Evolutionary conservation across 2,329 filamentous ascomycete genomes (phyloP).

Genomic region (Decorospora gaudefroyi): DNA sequence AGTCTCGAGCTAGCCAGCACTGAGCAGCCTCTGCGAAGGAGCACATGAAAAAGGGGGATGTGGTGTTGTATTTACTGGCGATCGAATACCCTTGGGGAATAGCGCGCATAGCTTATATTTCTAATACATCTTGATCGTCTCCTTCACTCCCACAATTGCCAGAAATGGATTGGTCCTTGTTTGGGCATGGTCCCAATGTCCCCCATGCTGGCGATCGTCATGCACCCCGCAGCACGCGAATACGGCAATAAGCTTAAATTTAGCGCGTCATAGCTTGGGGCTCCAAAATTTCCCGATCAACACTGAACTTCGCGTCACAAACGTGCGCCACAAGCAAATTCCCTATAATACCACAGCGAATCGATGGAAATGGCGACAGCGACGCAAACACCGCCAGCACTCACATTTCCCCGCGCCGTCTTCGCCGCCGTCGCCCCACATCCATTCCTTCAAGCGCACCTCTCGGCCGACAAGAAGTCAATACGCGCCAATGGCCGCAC

Average conservation of each 20-base stretch:
- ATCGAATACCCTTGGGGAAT: constrained; percentile 5
- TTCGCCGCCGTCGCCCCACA: constrained; percentile 90
- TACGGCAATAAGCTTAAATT: constrained; percentile 24
- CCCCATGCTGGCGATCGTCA: constrained; percentile 5
- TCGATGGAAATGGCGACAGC: constrained; percentile 32
- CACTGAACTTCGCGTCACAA: background rate
- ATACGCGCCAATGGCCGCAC: constrained; percentile 80
- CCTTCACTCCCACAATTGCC: too few relatives aligned
- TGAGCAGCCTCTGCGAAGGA: constrained; percentile 2
- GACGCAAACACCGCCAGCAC: constrained; percentile 29
- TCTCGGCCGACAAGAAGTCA: constrained; percentile 66
- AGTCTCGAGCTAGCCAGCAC: background rate
- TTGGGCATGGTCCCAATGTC: too few relatives aligned
- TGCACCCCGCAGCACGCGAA: constrained; percentile 16
- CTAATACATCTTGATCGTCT: too few relatives aligned
- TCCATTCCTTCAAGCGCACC: constrained; percentile 86
- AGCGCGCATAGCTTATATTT: background rate
- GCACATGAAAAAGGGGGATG: background rate
- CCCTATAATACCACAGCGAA: background rate
- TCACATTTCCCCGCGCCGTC: constrained; percentile 66
- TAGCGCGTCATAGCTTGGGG: constrained; percentile 32
- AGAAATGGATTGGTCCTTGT: too few relatives aligned
- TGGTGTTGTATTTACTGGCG: constrained; percentile 3
- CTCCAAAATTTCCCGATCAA: constrained; percentile 33
- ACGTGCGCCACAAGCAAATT: background rate